Conservation (phyloP, 2,329 filamentous ascomycete species). For the Knoxdaviesia proteae region DNA sequence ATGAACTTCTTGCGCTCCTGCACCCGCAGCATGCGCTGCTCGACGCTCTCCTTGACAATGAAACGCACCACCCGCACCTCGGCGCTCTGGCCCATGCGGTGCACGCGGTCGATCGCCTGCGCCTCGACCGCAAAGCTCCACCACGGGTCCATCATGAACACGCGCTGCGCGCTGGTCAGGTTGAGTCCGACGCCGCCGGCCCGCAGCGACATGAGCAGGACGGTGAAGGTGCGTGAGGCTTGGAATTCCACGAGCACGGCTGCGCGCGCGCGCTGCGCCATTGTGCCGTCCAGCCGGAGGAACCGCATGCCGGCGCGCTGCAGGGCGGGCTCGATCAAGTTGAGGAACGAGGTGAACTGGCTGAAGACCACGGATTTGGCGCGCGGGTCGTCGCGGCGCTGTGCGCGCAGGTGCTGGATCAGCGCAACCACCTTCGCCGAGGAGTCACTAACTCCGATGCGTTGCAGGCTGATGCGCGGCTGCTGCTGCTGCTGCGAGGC, state of each 20-base stretch:
- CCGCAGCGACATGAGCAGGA: constrained; percentile 66
- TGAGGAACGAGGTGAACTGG: constrained; percentile 91
- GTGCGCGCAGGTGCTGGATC: constrained; percentile 48
- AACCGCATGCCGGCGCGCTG: constrained; percentile 49
- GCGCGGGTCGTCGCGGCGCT: constrained; percentile 42
- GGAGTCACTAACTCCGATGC: constrained; percentile 41
- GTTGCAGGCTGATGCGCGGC: constrained; percentile 36
- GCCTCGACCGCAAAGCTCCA: constrained; percentile 96
- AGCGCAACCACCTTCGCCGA: constrained; percentile 79
- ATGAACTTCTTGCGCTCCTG: constrained; percentile 95
- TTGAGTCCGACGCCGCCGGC: constrained; percentile 92
- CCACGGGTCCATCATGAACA: constrained; percentile 99
- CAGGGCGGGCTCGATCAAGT: constrained; percentile 72
- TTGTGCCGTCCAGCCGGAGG: constrained; percentile 78
- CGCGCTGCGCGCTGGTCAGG: constrained; percentile 66
- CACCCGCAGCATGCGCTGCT: constrained; percentile 82
- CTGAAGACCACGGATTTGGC: constrained; percentile 89
- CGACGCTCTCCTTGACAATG: constrained; percentile 75
- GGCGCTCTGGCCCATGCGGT: constrained; percentile 82
- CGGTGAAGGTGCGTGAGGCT: constrained; percentile 33
- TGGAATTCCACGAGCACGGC: constrained; percentile 58
- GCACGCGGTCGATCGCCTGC: constrained; percentile 92
- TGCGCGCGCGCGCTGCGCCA: constrained; percentile 68
- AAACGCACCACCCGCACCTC: constrained; percentile 78
- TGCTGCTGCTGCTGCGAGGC: constrained; percentile 10